phyloP scores from a whole-genome alignment of 2,329 filamentous ascomycete species.

The Diplodia intermedia region DNA sequence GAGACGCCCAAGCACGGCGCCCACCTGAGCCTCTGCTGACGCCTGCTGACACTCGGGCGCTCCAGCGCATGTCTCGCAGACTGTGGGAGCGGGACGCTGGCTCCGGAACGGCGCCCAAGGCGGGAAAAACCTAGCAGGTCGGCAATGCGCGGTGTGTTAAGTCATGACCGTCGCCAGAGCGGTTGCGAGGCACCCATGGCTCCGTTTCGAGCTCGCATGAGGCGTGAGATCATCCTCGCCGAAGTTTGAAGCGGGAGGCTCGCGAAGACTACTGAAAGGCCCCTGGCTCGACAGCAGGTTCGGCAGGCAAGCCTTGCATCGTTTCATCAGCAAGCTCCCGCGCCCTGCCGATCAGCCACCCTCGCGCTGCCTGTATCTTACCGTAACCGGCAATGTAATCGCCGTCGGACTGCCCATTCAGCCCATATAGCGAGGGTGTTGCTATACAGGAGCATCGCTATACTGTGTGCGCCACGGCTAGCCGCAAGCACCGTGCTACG shows the following conservation, averaged over 20 bases:
- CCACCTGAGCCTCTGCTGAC: constrained; percentile 23
- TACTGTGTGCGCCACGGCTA: background rate
- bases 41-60: constrained; percentile 19
- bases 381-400: constrained; percentile 25
- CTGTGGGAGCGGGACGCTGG: background rate
- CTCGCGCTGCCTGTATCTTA: constrained; percentile 19
- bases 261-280: constrained; percentile 14
- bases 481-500: background rate
- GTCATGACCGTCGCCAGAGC: background rate
- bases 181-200: background rate
- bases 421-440: background rate
- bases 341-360: constrained; percentile 26
- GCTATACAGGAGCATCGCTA: constrained; percentile 2
- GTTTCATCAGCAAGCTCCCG: constrained; percentile 31
- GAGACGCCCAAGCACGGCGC: constrained; percentile 11
- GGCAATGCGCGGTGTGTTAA: background rate
- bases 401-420: constrained; percentile 9
- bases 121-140: background rate
- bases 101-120: background rate
- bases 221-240: constrained; percentile 20
- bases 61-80: constrained; percentile 13
- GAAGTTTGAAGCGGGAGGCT: constrained; percentile 17
- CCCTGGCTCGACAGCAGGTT: constrained; percentile 20
- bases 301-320: constrained; percentile 17
- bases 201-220: background rate